phyloP scores from a whole-genome alignment of 1,284 basidiomycete species.

The Vanrija sp. region DNA sequence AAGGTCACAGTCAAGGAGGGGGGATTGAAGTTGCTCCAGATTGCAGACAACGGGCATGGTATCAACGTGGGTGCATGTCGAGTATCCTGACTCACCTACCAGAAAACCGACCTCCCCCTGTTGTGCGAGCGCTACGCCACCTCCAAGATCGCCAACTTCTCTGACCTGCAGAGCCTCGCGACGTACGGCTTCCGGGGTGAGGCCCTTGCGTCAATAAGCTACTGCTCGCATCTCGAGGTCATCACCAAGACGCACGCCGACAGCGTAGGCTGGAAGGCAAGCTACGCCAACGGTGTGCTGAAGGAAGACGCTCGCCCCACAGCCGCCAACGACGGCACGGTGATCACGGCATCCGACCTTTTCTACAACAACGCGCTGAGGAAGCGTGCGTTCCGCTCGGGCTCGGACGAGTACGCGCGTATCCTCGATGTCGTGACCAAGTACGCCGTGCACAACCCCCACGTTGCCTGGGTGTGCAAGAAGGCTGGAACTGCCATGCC shows the following conservation, averaged over 20 bases:
- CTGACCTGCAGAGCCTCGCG: constrained; percentile 75
- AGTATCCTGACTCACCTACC: constrained; percentile 5
- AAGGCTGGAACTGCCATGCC: constrained; percentile 73
- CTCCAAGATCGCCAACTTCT: constrained; percentile 82
- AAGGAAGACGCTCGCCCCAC: constrained; percentile 76
- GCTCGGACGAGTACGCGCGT: constrained; percentile 87
- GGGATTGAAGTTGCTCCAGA: constrained; percentile 90
- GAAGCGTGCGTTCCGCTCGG: constrained; percentile 74
- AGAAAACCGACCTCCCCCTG: constrained; percentile 74
- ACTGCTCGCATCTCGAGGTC: constrained; percentile 84
- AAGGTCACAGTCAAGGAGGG: constrained; percentile 90
- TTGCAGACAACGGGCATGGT: constrained; percentile 94
- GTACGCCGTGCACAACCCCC: constrained; percentile 89
- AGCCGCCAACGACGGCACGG: constrained; percentile 92
- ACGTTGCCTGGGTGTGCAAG: constrained; percentile 83
- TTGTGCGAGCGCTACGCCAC: constrained; percentile 95
- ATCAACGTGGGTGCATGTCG: constrained; percentile 68
- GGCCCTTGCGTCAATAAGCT: constrained; percentile 92
- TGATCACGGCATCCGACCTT: constrained; percentile 75
- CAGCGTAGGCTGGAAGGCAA: constrained; percentile 80
- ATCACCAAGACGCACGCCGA: constrained; percentile 81
- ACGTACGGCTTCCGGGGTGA: constrained; percentile 99
- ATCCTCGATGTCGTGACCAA: constrained; percentile 91
- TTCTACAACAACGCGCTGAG: constrained; percentile 94
- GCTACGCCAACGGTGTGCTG: constrained; percentile 71